Evolutionary conservation across 441 rosid genomes (phyloP).

Genomic region (Mallotus repandus): DNA sequence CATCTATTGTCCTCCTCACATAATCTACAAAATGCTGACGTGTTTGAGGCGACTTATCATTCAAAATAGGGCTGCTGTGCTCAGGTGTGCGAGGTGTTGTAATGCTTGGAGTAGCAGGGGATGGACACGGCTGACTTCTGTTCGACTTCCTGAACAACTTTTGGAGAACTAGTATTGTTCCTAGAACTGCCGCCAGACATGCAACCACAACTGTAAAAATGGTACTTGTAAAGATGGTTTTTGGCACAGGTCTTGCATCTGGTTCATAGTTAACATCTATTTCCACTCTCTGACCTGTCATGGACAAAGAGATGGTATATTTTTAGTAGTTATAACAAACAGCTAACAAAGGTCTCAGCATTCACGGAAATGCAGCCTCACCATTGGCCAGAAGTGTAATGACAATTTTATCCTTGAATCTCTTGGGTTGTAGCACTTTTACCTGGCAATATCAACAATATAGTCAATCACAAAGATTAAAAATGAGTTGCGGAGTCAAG

Average conservation of each 20-base stretch:
- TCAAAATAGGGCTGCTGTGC: conserved; percentile 39
- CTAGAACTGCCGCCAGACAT: conserved; percentile 9
- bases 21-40: conserved; percentile 88
- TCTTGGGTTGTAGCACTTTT: conserved; percentile 38
- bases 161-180: conserved; percentile 21
- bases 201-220: conserved; percentile 29
- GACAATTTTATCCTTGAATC: conserved; percentile 56
- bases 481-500: background rate
- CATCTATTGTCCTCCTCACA: conserved; percentile 79
- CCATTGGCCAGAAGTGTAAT: conserved; percentile 79
- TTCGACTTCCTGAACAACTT: conserved; percentile 25
- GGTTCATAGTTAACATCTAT: conserved; percentile 53
- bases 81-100: conserved; percentile 59
- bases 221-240: conserved; percentile 14
- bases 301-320: background rate
- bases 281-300: conserved; percentile 71
- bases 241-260: conserved; percentile 24
- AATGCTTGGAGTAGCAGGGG: conserved; percentile 32
- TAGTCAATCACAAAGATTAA: background rate
- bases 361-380: conserved; percentile 32
- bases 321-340: background rate
- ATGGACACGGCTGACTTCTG: conserved; percentile 22
- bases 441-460: conserved; percentile 45
- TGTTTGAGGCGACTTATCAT: conserved; percentile 74
- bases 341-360: background rate